Evolutionary conservation across 2,329 filamentous ascomycete species (phyloP).

Genomic region (Ramichloridium luteum): DNA sequence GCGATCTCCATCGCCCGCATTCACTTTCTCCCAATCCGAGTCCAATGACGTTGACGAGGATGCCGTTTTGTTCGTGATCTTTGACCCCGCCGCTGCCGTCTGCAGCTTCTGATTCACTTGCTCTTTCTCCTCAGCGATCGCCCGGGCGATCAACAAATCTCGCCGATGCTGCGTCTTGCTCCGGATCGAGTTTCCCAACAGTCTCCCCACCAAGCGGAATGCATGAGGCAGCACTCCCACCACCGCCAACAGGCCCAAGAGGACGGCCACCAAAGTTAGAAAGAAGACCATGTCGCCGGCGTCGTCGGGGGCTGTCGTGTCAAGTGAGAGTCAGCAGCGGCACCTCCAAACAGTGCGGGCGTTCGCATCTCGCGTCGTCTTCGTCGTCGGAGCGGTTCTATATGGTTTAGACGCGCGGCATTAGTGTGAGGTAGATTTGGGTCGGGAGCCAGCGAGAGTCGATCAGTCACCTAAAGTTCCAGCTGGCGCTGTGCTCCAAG

Average conservation of each 20-base stretch:
- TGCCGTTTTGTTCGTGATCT: constrained; percentile 6
- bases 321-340: no score
- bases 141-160: constrained; percentile 20
- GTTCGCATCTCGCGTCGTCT: no score
- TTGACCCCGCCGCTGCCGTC: background rate
- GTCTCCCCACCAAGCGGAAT: constrained; percentile 14
- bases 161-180: constrained; percentile 22
- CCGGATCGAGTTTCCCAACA: constrained; percentile 17
- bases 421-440: no score
- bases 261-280: constrained; percentile 10
- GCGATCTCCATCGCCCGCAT: constrained; percentile 31
- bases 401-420: no score
- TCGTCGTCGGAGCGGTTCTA: no score
- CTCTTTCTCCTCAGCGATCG: constrained; percentile 18
- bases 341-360: no score
- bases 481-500: no score
- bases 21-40: constrained; percentile 60
- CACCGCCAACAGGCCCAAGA: constrained; percentile 14
- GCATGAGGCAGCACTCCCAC: constrained; percentile 17
- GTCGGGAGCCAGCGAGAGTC: no score
- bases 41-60: constrained; percentile 33
- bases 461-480: no score
- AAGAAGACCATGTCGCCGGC: background rate
- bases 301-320: no score
- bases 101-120: constrained; percentile 1